Evolutionary conservation across 139 green algal genomes (phyloP).

Genomic region (Chlamydomonas schloesseri): DNA sequence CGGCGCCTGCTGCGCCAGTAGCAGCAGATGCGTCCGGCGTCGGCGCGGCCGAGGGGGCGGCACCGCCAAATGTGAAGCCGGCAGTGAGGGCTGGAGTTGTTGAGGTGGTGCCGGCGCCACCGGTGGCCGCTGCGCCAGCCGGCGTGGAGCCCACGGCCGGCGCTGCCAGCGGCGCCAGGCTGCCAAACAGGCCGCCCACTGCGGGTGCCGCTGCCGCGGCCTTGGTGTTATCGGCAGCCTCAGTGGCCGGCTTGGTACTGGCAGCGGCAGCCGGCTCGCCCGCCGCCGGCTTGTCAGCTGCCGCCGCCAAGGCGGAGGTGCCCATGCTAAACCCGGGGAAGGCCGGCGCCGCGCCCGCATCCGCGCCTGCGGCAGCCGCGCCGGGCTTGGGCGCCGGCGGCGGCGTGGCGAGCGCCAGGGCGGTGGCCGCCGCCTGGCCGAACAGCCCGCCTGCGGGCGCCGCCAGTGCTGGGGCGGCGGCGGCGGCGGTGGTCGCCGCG

Average conservation of each 20-base stretch:
- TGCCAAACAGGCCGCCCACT: too few relatives aligned
- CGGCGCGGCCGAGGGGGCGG: too few relatives aligned
- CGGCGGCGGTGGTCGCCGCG: background rate
- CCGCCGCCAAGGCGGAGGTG: too few relatives aligned
- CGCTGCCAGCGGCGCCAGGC: too few relatives aligned
- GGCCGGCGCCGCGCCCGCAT: background rate
- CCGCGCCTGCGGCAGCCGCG: background rate
- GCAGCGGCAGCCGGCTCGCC: too few relatives aligned
- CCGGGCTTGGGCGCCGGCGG: background rate
- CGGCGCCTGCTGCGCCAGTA: too few relatives aligned
- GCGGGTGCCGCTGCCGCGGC: too few relatives aligned
- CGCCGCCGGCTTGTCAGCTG: too few relatives aligned
- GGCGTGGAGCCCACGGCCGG: background rate
- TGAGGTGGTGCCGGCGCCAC: background rate
- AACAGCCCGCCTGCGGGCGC: background rate
- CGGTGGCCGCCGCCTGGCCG: conserved; percentile 19
- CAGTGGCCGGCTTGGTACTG: too few relatives aligned
- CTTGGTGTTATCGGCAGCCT: too few relatives aligned
- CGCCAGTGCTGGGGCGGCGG: too few relatives aligned
- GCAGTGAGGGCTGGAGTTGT: background rate
- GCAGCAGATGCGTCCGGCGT: too few relatives aligned
- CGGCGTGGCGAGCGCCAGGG: conserved; percentile 18
- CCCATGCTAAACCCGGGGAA: background rate
- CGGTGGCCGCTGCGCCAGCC: background rate
- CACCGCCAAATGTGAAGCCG: conserved; percentile 5